phyloP scores from a whole-genome alignment of 345 rosid species.

The Hirschfeldia incana region DNA sequence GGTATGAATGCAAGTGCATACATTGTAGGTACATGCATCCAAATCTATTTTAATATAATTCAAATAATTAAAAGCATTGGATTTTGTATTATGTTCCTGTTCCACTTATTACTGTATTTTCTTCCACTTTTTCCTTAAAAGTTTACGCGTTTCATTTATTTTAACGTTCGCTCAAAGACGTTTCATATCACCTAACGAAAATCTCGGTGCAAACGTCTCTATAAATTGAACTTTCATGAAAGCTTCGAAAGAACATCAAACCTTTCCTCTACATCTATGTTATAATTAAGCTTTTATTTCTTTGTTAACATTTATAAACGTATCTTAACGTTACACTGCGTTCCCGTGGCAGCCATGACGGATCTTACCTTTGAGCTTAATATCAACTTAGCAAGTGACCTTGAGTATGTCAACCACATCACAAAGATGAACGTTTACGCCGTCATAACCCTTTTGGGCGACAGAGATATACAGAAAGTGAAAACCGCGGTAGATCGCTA shows the following conservation, averaged over 20 bases:
- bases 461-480: conserved; percentile 37
- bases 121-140: background rate
- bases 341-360: conserved; percentile 42
- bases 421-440: conserved; percentile 73
- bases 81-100: background rate
- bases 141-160: background rate
- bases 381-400: conserved; percentile 53
- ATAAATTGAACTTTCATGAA: background rate
- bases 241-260: background rate
- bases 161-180: background rate
- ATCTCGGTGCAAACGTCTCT: background rate
- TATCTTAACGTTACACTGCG: background rate
- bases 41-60: background rate
- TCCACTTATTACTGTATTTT: background rate
- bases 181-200: background rate
- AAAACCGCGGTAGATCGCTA: conserved; percentile 46
- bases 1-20: background rate
- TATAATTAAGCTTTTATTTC: background rate
- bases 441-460: conserved; percentile 54
- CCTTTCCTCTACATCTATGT: background rate
- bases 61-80: background rate
- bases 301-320: background rate
- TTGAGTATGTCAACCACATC: conserved; percentile 56
- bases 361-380: conserved; percentile 52
- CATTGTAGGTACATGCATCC: conserved; percentile 5